Evolutionary conservation across 2,329 filamentous ascomycete genomes (phyloP), one percentile per base, ranked within the genome.

Genomic region (Metarhizium sp.): DNA sequence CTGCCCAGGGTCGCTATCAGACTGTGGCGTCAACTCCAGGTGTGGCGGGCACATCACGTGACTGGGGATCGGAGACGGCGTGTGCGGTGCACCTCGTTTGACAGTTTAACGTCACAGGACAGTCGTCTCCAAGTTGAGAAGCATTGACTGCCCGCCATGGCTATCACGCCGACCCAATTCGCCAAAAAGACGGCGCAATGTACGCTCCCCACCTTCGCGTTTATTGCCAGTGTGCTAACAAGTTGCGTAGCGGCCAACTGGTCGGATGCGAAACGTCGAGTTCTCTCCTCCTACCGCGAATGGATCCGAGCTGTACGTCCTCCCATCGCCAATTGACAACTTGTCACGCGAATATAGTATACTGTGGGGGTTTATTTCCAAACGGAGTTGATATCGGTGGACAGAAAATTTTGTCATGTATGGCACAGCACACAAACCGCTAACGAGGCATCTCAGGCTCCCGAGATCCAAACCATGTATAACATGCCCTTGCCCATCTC

Each of bases 391-490:
- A 48, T 48, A 13, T 48, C 13, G 0, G 38, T 30, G 20, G 18
- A 14, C 20, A 30, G 6, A 45, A 10, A 16, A 20, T 18, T 6
- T 7, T 20, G n/a, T 16, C n/a, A 40, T 40, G 14, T 11, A 6
- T 6, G 13, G 40, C 11, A 16, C 13, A 1, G 45, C 30, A 30
- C 5, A 4, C n/a, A 18, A 20, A 46, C 25, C 45, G 55, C 58
- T 62, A 54, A 61, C 55, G 30, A 38, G 51, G 2, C 45, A 56
- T 18, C 32, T 16, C 70, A 99, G 94, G 91, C 91, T 45, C 92
- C 94, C 59, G 92, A 97, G 72, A 92, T 99, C 69, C 94, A 97
- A 74, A 88, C 85, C 59, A 96, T 97, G 90, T 99, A 99, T 83
- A 88, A 88, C 59, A 78, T 99, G 67, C 90, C 89, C 70, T 83